Evolutionary conservation across 352 stramenopile species (phyloP).

Genomic region (Globisporangium barbulae): DNA sequence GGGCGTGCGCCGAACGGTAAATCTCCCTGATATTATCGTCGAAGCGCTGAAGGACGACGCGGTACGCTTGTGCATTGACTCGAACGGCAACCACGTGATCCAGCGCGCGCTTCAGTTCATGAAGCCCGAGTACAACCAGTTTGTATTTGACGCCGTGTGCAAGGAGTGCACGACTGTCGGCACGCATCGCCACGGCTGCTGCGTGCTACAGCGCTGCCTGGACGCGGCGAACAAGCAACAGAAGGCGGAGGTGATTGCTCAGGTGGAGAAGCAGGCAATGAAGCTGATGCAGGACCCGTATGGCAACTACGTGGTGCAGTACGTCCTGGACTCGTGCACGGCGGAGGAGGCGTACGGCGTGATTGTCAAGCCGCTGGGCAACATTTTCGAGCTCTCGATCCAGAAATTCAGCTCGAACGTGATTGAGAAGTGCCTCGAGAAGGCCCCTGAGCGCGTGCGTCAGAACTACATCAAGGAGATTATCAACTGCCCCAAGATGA

Average conservation of each 20-base stretch:
- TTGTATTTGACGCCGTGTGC: conserved; percentile 97
- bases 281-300: conserved; percentile 94
- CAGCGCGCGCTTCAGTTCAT: conserved; percentile 95
- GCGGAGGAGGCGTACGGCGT: conserved; percentile 76
- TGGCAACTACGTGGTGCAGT: conserved; percentile 92
- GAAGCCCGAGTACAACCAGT: conserved; percentile 92
- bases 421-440: conserved; percentile 98
- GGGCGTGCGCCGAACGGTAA: conserved; percentile 22
- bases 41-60: conserved; percentile 92
- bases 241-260: conserved; percentile 87
- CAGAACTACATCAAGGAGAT: conserved; percentile 79
- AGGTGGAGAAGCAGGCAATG: conserved; percentile 96
- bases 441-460: conserved; percentile 77
- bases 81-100: conserved; percentile 98
- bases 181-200: conserved; percentile 96
- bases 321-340: conserved; percentile 87
- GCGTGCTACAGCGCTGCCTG: conserved; percentile 96
- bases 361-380: conserved; percentile 84
- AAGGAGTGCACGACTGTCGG: conserved; percentile 94
- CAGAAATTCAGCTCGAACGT: conserved; percentile 99
- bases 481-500: conserved; percentile 78
- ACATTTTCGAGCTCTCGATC: conserved; percentile 94
- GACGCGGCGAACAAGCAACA: conserved; percentile 89
- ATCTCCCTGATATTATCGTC: conserved; percentile 92
- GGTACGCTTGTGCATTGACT: conserved; percentile 96